These are phyloP conservation scores for Fusarium penzigii DNA, from an alignment of 2,329 filamentous ascomycete species.

Conservation along the genomic window DNA sequence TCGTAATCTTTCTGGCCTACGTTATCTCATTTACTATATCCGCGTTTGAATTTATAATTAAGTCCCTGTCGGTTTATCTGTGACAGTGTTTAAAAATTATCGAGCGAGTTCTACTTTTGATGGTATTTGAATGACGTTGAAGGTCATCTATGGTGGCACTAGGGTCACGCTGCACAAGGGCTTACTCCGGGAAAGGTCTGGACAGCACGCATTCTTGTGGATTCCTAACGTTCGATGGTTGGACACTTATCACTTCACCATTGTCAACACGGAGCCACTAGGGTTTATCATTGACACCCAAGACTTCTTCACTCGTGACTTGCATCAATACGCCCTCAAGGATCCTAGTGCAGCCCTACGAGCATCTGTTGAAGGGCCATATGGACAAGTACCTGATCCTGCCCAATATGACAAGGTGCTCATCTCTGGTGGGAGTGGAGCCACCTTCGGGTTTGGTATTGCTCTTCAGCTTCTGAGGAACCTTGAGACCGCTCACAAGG, in stretches of 20 bases:
- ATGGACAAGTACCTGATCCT: conserved; percentile 55
- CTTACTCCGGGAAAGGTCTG: conserved; percentile 46
- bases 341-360: conserved; percentile 49
- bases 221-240: conserved; percentile 55
- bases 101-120: too few species aligned
- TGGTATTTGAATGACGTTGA: too few species aligned
- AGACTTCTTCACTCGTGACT: conserved; percentile 56
- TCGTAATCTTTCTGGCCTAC: too few species aligned
- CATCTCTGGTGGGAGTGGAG: conserved; percentile 58
- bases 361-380: conserved; percentile 57
- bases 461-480: conserved; percentile 34
- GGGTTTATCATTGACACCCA: conserved; percentile 59
- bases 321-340: conserved; percentile 51
- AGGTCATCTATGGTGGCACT: conserved; percentile 54
- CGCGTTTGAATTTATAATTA: too few species aligned
- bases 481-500: conserved; percentile 5
- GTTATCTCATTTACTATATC: too few species aligned
- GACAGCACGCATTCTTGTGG: conserved; percentile 64
- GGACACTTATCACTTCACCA: conserved; percentile 64
- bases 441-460: conserved; percentile 49
- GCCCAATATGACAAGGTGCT: conserved; percentile 54
- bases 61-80: too few species aligned
- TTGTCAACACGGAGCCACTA: conserved; percentile 49
- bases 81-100: too few species aligned
- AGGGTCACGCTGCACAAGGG: conserved; percentile 51